Base-by-base conservation (phyloP, 306 rosid species). In the Luffa acutangula region DNA sequence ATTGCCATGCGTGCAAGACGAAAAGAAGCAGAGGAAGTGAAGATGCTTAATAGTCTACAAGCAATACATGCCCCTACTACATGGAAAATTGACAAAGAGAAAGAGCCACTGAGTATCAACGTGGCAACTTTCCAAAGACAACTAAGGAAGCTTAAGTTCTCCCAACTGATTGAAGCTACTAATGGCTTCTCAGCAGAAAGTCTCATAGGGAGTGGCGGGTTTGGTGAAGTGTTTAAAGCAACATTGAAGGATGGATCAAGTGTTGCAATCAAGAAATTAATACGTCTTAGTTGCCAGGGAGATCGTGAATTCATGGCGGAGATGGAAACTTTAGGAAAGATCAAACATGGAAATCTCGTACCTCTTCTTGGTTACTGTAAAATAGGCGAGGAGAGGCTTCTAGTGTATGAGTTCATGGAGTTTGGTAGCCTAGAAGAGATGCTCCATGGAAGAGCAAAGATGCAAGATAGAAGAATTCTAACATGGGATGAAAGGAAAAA, bases 271-370 rank as follows among this genome's bases (percentile, higher is more conserved):
- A 94, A 94, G 90, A 94, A 94, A 87, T 93, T 94, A 54, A 92
- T 94, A 69, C 80, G 97, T 70, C 73, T 94, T 48, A 94, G 98
- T 83, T 92, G 97, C 83, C 98, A 94, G 77, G 98, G 98, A 11
- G 98, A 94, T 82, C 81, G 98, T 4, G 98, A 94, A 80, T 94
- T 94, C 94, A 91, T 89, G 92, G 98, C 98, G 2, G 98, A 94
- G 87, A 94, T 94, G 98, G 98, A 94, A 87, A 94, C 98, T 74
- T 81, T 94, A 46, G 98, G 98, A 70, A 94, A 94, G 86, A 94
- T 94, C 87, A 92, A 94, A 86, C 97, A 94, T 62, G 87, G 81
- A 75, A 94, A 94, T 59, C 93, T 94, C 41, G 97, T 94, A 42
- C 98, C 98, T 18, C 79, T 94, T 33, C 77, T 94, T 80, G 98